A percentile compares a stretch with the other conserved stretches of the same genome.
Evolutionary conservation across 192 early-diverging fungal genomes (phyloP).

Genomic region (Linnemannia exigua): DNA sequence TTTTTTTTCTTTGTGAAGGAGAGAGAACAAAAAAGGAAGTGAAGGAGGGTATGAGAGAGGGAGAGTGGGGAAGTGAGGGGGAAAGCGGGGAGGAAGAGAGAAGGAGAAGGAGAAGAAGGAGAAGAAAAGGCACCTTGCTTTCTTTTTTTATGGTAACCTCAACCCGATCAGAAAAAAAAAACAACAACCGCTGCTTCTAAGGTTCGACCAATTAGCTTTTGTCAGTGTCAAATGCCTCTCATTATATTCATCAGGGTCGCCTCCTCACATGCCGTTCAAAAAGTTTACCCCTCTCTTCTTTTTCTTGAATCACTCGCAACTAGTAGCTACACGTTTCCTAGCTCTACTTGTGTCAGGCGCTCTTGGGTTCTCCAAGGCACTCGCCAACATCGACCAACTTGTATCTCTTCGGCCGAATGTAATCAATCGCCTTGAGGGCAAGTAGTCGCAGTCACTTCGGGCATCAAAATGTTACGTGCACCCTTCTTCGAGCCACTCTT

Average conservation of each 20-base stretch:
- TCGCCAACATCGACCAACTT: slow-evolving; percentile 59
- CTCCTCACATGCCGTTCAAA: too few relatives aligned
- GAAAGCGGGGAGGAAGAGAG: neutral
- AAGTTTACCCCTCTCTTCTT: too few relatives aligned
- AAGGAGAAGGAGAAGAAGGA: neutral
- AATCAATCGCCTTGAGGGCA: slow-evolving; percentile 55
- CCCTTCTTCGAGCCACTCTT: neutral
- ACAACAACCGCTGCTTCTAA: neutral
- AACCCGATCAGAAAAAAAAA: neutral
- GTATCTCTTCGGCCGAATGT: slow-evolving; percentile 53
- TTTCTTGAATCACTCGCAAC: too few relatives aligned
- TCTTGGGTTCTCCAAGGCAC: slow-evolving; percentile 45
- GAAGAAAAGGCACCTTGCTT: neutral
- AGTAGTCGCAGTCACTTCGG: slow-evolving; percentile 51
- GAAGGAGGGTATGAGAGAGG: neutral
- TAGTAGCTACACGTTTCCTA: too few relatives aligned
- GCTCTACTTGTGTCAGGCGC: slow-evolving; percentile 27
- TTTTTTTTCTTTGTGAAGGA: neutral
- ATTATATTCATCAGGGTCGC: too few relatives aligned
- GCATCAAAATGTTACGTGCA: slow-evolving; percentile 45
- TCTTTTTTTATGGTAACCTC: too few relatives aligned
- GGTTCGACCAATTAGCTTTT: neutral
- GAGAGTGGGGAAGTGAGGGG: neutral
- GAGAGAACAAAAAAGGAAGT: neutral
- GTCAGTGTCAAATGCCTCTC: too few relatives aligned